A percentile compares a stretch with the other conserved stretches of the same genome.
Evolutionary conservation across 2,329 filamentous ascomycete species (phyloP).

Genomic region (Trichothecium roseum): DNA sequence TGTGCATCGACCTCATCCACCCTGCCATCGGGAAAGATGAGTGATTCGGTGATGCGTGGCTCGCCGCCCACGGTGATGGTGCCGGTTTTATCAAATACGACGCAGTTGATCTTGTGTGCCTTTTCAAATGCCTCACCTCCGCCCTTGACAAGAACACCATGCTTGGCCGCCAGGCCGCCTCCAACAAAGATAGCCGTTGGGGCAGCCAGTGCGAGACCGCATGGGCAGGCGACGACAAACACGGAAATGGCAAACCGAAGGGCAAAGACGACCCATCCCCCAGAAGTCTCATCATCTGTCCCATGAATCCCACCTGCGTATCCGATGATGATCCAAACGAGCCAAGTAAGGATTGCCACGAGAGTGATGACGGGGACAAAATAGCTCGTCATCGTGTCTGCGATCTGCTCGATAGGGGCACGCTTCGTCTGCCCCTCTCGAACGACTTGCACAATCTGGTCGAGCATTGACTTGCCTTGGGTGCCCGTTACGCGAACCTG

Average conservation of each 20-base stretch:
- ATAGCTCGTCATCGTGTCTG: slow-evolving; percentile 62
- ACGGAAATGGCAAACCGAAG: slow-evolving; percentile 78
- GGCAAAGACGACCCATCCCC: slow-evolving; percentile 64
- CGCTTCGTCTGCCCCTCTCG: slow-evolving; percentile 67
- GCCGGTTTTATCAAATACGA: slow-evolving; percentile 85
- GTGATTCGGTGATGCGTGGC: slow-evolving; percentile 53
- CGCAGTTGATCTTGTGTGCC: slow-evolving; percentile 64
- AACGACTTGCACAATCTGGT: slow-evolving; percentile 68
- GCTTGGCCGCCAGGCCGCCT: slow-evolving; percentile 65
- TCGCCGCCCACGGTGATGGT: slow-evolving; percentile 68
- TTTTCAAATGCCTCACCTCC: slow-evolving; percentile 81
- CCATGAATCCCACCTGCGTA: slow-evolving; percentile 43
- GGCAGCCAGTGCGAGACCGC: slow-evolving; percentile 73
- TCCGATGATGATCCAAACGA: slow-evolving; percentile 60
- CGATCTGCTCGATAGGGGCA: slow-evolving; percentile 66
- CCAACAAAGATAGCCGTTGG: slow-evolving; percentile 81
- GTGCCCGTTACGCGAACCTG: slow-evolving; percentile 53
- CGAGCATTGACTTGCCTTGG: slow-evolving; percentile 63
- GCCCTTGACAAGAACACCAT: slow-evolving; percentile 74
- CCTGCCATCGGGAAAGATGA: slow-evolving; percentile 23
- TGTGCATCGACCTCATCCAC: slow-evolving; percentile 13
- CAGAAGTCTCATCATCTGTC: slow-evolving; percentile 38
- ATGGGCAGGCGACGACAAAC: slow-evolving; percentile 80
- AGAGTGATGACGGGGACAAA: slow-evolving; percentile 66
- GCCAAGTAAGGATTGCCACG: slow-evolving; percentile 60